Evolutionary conservation across 2,329 filamentous ascomycete species (phyloP).

Genomic region (Stachybotrys chartarum): DNA sequence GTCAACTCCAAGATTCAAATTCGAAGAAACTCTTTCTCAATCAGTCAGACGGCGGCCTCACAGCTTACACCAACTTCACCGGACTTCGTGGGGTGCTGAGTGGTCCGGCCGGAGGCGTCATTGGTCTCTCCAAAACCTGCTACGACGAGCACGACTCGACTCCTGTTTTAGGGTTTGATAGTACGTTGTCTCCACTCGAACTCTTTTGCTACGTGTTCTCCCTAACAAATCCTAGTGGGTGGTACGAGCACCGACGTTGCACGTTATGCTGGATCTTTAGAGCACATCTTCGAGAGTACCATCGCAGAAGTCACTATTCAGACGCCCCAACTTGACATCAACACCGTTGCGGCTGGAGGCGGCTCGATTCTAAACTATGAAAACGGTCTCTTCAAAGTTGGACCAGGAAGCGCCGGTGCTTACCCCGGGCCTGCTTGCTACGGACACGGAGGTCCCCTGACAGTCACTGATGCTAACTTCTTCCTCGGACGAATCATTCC

Average conservation of each 20-base stretch:
- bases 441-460: slow-evolving; percentile 63
- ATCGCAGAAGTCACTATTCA: slow-evolving; percentile 75
- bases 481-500: slow-evolving; percentile 54
- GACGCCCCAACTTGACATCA: slow-evolving; percentile 73
- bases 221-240: slow-evolving; percentile 15
- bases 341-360: slow-evolving; percentile 71
- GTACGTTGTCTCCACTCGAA: not conserved
- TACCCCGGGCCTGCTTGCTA: slow-evolving; percentile 69
- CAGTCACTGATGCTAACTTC: slow-evolving; percentile 66
- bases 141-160: slow-evolving; percentile 61
- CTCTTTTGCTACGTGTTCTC: not conserved
- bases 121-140: slow-evolving; percentile 67
- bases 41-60: slow-evolving; percentile 21
- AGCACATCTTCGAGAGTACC: slow-evolving; percentile 60
- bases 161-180: slow-evolving; percentile 73
- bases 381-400: slow-evolving; percentile 67
- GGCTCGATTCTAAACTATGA: slow-evolving; percentile 64
- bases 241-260: slow-evolving; percentile 73
- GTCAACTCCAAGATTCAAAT: slow-evolving; percentile 5
- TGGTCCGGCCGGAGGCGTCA: slow-evolving; percentile 70
- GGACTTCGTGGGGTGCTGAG: slow-evolving; percentile 64
- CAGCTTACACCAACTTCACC: slow-evolving; percentile 55
- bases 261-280: slow-evolving; percentile 46
- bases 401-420: slow-evolving; percentile 63
- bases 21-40: not conserved